Evolutionary conservation across 2,329 filamentous ascomycete species (phyloP), one percentile per base, ranked within the genome.

Genomic region (Stemphylium lycopersici): DNA sequence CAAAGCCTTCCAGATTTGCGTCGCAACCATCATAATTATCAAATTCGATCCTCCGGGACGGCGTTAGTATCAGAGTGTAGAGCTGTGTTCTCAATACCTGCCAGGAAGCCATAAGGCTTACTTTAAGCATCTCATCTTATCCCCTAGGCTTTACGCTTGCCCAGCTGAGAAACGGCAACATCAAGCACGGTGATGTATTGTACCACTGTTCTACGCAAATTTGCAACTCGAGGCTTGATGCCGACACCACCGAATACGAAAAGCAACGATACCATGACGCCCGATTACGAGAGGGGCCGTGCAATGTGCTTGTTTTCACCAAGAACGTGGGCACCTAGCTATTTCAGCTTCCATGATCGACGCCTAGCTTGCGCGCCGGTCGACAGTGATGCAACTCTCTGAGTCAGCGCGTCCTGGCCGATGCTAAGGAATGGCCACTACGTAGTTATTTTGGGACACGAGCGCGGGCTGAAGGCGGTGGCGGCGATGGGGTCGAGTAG

Each of bases 1-100:
- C 34, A 65, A n/a, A n/a, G 43, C 45, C 36, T 47, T 52, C 53
- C 49, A 63, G 11, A 42, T 52, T 33, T 58, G 45, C 32, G 50
- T 26, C 16, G 48, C 46, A 39, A 59, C 57, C 48, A 59, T 61
- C 24, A 38, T 55, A 39, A 36, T 33, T 44, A 26, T 2, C 11
- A 6, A 41, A 36, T 36, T 38, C 3, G 20, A 48, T 15, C 15
- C 26, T 13, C 7, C 15, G 20, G 33, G 10, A 24, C 15, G 18
- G 5, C n/a, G n/a, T 39, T 18, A 6, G 29, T 29, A 16, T 8
- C 15, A 29, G 20, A 7, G 22, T 24, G 22, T 33, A 29, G 42
- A 26, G 16, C 12, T 26, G 22, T 3, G 11, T 15, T 36, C 41
- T 16, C 10, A 29, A 6, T 26, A 24, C 22, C 22, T 8, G n/a